Conservation (phyloP, 2,329 filamentous ascomycete species). For the Clonostachys rhizophaga region DNA sequence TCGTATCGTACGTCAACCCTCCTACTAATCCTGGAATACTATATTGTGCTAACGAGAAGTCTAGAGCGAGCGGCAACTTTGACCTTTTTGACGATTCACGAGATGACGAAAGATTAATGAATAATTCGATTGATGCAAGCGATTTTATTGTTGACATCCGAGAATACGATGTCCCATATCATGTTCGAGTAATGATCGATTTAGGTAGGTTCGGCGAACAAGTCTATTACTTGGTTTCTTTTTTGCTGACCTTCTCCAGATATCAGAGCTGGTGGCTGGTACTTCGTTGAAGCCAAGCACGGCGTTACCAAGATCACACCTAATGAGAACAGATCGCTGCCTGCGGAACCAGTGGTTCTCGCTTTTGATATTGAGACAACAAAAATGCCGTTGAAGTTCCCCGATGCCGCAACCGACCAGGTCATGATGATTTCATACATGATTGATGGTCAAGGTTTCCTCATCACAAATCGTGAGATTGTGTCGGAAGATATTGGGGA, state of each 20-base stretch:
- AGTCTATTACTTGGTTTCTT: not conserved
- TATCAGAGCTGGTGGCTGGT: constrained; percentile 96
- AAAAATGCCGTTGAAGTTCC: constrained; percentile 93
- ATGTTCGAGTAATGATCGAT: constrained; percentile 98
- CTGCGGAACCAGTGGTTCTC: constrained; percentile 95
- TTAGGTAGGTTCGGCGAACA: constrained; percentile 47
- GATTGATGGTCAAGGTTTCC: constrained; percentile 97
- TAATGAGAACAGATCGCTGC: constrained; percentile 81
- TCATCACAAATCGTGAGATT: constrained; percentile 97
- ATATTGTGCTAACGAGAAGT: not conserved
- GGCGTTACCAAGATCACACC: constrained; percentile 78
- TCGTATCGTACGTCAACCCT: constrained; percentile 64
- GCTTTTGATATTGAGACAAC: constrained; percentile 99
- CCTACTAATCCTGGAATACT: not conserved
- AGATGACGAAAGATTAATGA: constrained; percentile 75
- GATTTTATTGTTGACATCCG: constrained; percentile 98
- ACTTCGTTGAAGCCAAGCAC: constrained; percentile 90
- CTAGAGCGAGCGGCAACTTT: constrained; percentile 72
- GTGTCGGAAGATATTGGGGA: constrained; percentile 96
- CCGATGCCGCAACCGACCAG: constrained; percentile 89
- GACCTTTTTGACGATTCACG: constrained; percentile 91
- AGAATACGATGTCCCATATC: constrained; percentile 99
- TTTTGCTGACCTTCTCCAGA: constrained; percentile 47
- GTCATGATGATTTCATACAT: constrained; percentile 99
- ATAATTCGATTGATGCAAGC: constrained; percentile 79